These are phyloP conservation scores for Tuber calosporum DNA, from an alignment of 495 filamentous ascomycete species.

Conservation along the genomic window DNA sequence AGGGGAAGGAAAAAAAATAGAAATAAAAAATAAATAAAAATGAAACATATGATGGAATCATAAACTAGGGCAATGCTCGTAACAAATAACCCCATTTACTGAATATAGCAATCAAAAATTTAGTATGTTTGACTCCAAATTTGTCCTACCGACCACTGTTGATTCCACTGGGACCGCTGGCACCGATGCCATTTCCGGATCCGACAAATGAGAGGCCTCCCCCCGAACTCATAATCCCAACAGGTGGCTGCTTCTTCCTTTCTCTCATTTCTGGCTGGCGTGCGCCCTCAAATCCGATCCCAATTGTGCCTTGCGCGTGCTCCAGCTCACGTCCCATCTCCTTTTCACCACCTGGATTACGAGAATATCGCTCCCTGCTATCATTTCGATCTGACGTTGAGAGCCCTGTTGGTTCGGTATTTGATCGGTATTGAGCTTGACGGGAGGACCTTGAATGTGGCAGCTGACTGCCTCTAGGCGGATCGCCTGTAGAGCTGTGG, in stretches of 20 bases:
- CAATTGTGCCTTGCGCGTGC: slow-evolving; percentile 35
- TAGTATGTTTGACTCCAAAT: not conserved
- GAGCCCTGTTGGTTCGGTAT: slow-evolving; percentile 4
- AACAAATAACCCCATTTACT: not conserved
- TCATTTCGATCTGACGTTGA: slow-evolving; percentile 14
- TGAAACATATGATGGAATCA: not conserved
- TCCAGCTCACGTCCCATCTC: slow-evolving; percentile 20
- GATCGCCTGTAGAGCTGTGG: slow-evolving; percentile 16
- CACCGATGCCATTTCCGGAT: not conserved
- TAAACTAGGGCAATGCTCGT: not conserved
- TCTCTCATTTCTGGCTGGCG: slow-evolving; percentile 38
- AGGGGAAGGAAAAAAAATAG: not conserved
- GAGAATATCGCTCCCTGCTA: slow-evolving; percentile 12
- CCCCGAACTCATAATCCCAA: slow-evolving; percentile 30
- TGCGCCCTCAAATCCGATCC: slow-evolving; percentile 32
- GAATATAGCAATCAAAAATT: not conserved
- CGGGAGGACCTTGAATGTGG: slow-evolving; percentile 10
- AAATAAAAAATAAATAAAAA: not conserved
- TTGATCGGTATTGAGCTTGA: slow-evolving; percentile 9
- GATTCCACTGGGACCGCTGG: not conserved
- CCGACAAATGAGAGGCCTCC: slow-evolving; percentile 10
- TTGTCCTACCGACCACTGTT: not conserved
- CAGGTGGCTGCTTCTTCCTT: slow-evolving; percentile 20
- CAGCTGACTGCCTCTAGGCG: slow-evolving; percentile 12
- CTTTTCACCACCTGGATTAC: slow-evolving; percentile 15